Evolutionary conservation across 306 rosid species (phyloP), one percentile per base, ranked within the genome.

Genomic region (Crataegus laevigata): DNA sequence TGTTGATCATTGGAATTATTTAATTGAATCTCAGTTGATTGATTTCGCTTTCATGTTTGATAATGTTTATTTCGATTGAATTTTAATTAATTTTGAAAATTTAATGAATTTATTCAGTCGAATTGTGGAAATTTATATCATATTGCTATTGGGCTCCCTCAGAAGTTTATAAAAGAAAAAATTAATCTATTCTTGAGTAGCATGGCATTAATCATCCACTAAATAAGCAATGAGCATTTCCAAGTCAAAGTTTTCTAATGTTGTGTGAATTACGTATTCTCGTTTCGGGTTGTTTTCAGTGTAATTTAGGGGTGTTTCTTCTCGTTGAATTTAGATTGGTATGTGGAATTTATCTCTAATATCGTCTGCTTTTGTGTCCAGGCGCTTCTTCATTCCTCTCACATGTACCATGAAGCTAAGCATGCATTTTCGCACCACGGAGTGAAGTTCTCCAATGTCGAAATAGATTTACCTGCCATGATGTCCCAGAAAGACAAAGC

Each of bases 321-420:
- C 3, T 34, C 38, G 9, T 34, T 34, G 38, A 34, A 34, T 34
- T 6, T 34, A 34, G 38, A 34, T 34, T 34, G 36, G 36, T 32
- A 5, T 59, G 43, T 30, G 72, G 21, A 32, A 26, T 58, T 42
- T 19, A 24, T 66, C 19, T 32, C 15, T 28, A 21, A 22, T 71
- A 7, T 40, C 5, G 66, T 22, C 66, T 72, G 6, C 26, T 34
- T 77, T 74, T 81, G 66, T 60, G 75, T 80, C 63, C 88, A 96
- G 99, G 98, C 99, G 0, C 97, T 96, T 61, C 89, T 96, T 77
- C 99, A 96, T 81, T 96, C 99, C 75, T 89, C 99, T 26, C 99
- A 92, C 82, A 83, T 92, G 99, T 96, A 90, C 82, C 91, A 96
- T 78, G 99, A 96, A 87, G 99, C 99, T 61, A 83, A 80, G 84